Evolutionary conservation across 495 filamentous ascomycete species (phyloP), one percentile per base, ranked within the genome.

Genomic region (Aspergillus ostianus): DNA sequence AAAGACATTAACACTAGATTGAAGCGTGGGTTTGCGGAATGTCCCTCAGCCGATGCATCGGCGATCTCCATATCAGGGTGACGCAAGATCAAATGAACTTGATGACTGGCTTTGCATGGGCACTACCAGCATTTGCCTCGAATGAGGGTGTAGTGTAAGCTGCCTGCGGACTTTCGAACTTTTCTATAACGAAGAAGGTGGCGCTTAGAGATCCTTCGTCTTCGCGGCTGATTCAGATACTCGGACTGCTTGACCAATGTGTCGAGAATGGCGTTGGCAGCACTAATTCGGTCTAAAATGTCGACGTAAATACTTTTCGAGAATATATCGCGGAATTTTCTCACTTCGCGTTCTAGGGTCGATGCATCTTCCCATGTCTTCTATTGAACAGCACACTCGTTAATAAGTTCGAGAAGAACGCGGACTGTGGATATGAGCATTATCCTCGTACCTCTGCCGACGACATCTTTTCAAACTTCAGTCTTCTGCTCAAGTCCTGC

Each of bases 281-380:
- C 64, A 6, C 64, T 55, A 13, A 73, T 69, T 13, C 53, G 46
- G 5, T 55, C 44, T 0, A 73, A 41, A 2, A 65, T 45, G 23
- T 67, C 56, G 41, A 63, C 57, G 48, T 73, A 65, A 21, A 67
- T 56, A 9, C 58, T 61, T 10, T 67, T 67, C 4, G 59, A 65
- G 6, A 77, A 58, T 0, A 64, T 61, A n/a, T 56, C 52, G 23
- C 65, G 64, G 36, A 67, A 57, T 15, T 61, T 61, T 44, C 53
- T 49, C n/a, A 65, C 20, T 18, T 47, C 26, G 6, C 18, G n/a
- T 18, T 60, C 32, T 2, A 60, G 21, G 30, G 29, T 67, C 53
- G 26, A 32, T 32, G 29, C 29, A 32, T 32, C 10, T 10, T 32
- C 10, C 29, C 29, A 32, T 4, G 8, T 6, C 10, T 32, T 7